phyloP scores from a whole-genome alignment of 1,139 yeast genomes.

The Yamadazyma siamensis region DNA sequence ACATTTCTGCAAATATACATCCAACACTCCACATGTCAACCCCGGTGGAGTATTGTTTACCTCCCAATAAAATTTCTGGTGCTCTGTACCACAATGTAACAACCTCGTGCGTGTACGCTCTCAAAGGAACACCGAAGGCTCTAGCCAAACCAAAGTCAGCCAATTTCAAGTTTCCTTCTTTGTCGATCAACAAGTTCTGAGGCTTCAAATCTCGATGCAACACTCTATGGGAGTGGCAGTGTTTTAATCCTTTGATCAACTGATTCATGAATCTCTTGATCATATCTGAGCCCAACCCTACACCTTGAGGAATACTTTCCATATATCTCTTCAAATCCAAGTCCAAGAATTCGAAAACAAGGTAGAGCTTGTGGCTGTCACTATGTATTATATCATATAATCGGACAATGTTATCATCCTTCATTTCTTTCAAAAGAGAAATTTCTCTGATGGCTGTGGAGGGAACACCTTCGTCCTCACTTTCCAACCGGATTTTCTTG shows the following conservation, averaged over 20 bases:
- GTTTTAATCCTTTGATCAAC: slow-evolving; percentile 85
- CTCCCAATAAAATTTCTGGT: slow-evolving; percentile 93
- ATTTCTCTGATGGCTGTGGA: slow-evolving; percentile 97
- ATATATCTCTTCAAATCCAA: slow-evolving; percentile 93
- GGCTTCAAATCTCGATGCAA: slow-evolving; percentile 96
- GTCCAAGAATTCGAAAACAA: slow-evolving; percentile 92
- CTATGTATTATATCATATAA: slow-evolving; percentile 93
- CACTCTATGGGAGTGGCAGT: slow-evolving; percentile 93
- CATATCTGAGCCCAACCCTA: slow-evolving; percentile 85
- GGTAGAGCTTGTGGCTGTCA: slow-evolving; percentile 89
- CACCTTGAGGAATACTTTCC: slow-evolving; percentile 93
- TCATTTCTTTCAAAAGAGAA: slow-evolving; percentile 86
- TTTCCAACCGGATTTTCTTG: slow-evolving; percentile 90
- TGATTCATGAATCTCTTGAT: slow-evolving; percentile 93
- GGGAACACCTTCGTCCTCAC: slow-evolving; percentile 98
- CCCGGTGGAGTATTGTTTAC: slow-evolving; percentile 95
- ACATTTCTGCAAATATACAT: slow-evolving; percentile 98
- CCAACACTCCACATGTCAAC: slow-evolving; percentile 99
- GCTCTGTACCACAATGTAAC: slow-evolving; percentile 98
- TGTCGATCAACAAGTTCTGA: slow-evolving; percentile 88
- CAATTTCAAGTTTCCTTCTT: slow-evolving; percentile 90
- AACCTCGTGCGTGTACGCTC: slow-evolving; percentile 97
- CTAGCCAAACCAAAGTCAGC: slow-evolving; percentile 98
- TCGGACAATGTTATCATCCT: slow-evolving; percentile 88
- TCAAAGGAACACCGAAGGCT: slow-evolving; percentile 93